These are phyloP conservation scores for Boletus edulis DNA, from an alignment of 768 basidiomycete species.

Conservation along the genomic window DNA sequence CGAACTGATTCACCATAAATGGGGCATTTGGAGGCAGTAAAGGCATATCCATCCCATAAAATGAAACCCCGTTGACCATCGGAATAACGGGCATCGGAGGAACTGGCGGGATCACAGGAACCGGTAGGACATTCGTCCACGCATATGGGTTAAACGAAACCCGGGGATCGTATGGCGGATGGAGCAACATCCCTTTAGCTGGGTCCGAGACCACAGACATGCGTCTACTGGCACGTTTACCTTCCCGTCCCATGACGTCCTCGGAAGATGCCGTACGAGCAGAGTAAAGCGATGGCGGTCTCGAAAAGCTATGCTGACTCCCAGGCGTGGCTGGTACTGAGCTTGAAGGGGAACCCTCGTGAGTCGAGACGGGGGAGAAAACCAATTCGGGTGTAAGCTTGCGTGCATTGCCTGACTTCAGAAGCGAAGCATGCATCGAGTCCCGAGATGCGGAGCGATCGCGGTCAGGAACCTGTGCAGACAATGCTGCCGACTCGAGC, in stretches of 20 bases:
- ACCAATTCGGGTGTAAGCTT: slow-evolving; percentile 47
- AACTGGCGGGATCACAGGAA: slow-evolving; percentile 35
- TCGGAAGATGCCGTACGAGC: slow-evolving; percentile 56
- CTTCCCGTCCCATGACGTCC: slow-evolving; percentile 44
- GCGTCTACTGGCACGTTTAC: slow-evolving; percentile 37
- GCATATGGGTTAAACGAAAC: slow-evolving; percentile 27
- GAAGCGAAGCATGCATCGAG: slow-evolving; percentile 29
- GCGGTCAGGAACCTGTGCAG: slow-evolving; percentile 22
- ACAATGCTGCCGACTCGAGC: slow-evolving; percentile 21
- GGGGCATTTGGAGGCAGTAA: slow-evolving; percentile 71
- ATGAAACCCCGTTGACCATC: slow-evolving; percentile 37
- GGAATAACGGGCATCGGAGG: slow-evolving; percentile 35
- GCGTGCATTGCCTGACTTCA: slow-evolving; percentile 35
- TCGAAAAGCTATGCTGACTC: slow-evolving; percentile 40
- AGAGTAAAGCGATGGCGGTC: slow-evolving; percentile 58
- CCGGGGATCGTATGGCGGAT: slow-evolving; percentile 28
- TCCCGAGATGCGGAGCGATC: slow-evolving; percentile 39
- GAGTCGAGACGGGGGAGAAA: slow-evolving; percentile 31
- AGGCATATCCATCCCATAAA: slow-evolving; percentile 59
- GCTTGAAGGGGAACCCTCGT: slow-evolving; percentile 50
- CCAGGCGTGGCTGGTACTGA: slow-evolving; percentile 42
- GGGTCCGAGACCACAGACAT: slow-evolving; percentile 39
- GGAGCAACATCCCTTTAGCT: slow-evolving; percentile 28
- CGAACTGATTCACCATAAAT: slow-evolving; percentile 67
- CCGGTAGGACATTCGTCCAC: slow-evolving; percentile 20